Base-by-base conservation (phyloP, 805 yeast genomes). In the Starmerella bacillaris region DNA sequence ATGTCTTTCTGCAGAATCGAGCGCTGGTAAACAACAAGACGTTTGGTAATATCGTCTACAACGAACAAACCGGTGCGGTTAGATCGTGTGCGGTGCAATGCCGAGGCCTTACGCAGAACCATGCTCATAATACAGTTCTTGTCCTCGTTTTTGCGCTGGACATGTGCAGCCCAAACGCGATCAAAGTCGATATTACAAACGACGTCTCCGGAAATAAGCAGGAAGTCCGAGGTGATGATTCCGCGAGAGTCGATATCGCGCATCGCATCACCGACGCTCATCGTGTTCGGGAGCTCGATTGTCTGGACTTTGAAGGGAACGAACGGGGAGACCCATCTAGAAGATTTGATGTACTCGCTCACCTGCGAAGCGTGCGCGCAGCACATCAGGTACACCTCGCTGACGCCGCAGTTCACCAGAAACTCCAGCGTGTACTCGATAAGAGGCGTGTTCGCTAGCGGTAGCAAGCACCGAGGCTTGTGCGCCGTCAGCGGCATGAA, bases 261-360 rank as follows among this genome's bases (percentile, higher is more conserved):
- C 92, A 89, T 79, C 16, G 93, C 92, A 58, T 89, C 98, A 45
- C 98, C 98, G 8, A 86, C 92, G 19, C 92, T 78, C 55, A 84
- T 62, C 8, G 89, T 74, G 54, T 86, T 94, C 32, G 82, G 70
- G 18, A 92, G 72, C 64, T 78, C 68, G 35, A 86, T 70, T 3
- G 92, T 77, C 32, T 72, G 69, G 30, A 89, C 67, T 37, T 69
- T 68, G 55, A 89, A 86, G 1, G 95, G 94, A 2, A 92, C 70
- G 51, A 74, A 70, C 5, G 57, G 39, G 4, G 48, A 31, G 32
- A 45, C 47, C 66, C 65, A 62, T 37, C 53, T 51, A 3, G 62
- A 55, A 21, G 49, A 40, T 43, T 75, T 80, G 34, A 89, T 74
- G 51, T 89, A 89, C 26, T 65, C 68, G 53, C 78, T 80, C 44